These are phyloP conservation scores for Nicotiana paniculata DNA, from an alignment of 257 asterid genomes.

Conservation along the genomic window DNA sequence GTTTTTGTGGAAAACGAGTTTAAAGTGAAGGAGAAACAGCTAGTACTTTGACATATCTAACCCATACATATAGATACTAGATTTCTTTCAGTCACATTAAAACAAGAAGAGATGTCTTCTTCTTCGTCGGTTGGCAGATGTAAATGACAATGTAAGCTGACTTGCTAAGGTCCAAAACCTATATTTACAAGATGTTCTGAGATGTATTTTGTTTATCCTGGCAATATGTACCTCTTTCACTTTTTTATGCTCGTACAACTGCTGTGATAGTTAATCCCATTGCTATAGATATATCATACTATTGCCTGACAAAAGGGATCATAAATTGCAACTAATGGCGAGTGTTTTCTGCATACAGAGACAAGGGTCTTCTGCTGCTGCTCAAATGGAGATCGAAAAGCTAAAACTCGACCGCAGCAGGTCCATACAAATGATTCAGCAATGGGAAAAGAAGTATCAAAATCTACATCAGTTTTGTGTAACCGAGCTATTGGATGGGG, in stretches of 20 bases:
- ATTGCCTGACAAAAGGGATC: not conserved
- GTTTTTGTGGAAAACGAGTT: not conserved
- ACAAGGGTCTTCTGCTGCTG: conserved; percentile 72
- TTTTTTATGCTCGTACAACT: not conserved
- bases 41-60: not conserved
- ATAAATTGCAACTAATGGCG: not conserved
- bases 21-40: not conserved
- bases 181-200: not conserved
- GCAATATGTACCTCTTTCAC: not conserved
- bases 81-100: not conserved
- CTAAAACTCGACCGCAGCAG: conserved; percentile 43
- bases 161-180: not conserved
- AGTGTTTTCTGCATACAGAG: conserved; percentile 30
- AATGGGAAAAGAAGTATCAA: conserved; percentile 54
- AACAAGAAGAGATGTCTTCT: not conserved
- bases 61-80: not conserved
- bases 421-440: conserved; percentile 57
- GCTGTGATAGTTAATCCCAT: not conserved
- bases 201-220: not conserved
- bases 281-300: not conserved
- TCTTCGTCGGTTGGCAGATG: not conserved
- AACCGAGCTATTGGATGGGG: conserved; percentile 51
- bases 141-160: not conserved
- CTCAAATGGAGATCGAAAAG: conserved; percentile 67
- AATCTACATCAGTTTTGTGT: conserved; percentile 62